Conservation (phyloP, 2,329 filamentous ascomycete species). For the Alternaria solani region DNA sequence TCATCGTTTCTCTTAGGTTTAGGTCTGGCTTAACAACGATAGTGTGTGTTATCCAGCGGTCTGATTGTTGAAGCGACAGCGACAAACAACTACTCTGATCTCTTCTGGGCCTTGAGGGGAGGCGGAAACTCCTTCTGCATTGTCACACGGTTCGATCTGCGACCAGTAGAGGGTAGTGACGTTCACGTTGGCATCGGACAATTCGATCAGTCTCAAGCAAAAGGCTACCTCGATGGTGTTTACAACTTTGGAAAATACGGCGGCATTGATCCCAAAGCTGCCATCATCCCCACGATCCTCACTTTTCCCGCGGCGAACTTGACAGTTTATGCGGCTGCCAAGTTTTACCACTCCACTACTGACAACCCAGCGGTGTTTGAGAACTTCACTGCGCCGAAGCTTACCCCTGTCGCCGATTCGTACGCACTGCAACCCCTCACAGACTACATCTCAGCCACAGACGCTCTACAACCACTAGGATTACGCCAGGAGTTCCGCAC, state of each 20-base stretch:
- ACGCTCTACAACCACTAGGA: conserved; percentile 19
- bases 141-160: conserved; percentile 29
- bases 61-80: conserved; percentile 30
- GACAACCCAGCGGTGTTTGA: conserved; percentile 23
- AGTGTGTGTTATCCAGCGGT: conserved; percentile 39
- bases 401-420: conserved; percentile 24
- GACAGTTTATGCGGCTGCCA: conserved; percentile 25
- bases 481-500: conserved; percentile 28
- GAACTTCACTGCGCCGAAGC: conserved; percentile 31
- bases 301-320: conserved; percentile 20
- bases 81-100: conserved; percentile 34
- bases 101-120: conserved; percentile 45
- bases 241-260: conserved; percentile 31
- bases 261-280: conserved; percentile 28
- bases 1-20: rapidly evolving
- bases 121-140: conserved; percentile 38
- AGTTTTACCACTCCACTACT: conserved; percentile 30
- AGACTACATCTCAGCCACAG: conserved; percentile 21
- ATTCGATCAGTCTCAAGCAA: conserved; percentile 19
- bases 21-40: neutral
- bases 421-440: conserved; percentile 22
- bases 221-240: conserved; percentile 30
- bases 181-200: conserved; percentile 27
- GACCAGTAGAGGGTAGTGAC: conserved; percentile 12
- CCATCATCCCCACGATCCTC: conserved; percentile 30